Evolutionary conservation across 768 basidiomycete genomes (phyloP).

Genomic region (Heimioporus sp.): DNA sequence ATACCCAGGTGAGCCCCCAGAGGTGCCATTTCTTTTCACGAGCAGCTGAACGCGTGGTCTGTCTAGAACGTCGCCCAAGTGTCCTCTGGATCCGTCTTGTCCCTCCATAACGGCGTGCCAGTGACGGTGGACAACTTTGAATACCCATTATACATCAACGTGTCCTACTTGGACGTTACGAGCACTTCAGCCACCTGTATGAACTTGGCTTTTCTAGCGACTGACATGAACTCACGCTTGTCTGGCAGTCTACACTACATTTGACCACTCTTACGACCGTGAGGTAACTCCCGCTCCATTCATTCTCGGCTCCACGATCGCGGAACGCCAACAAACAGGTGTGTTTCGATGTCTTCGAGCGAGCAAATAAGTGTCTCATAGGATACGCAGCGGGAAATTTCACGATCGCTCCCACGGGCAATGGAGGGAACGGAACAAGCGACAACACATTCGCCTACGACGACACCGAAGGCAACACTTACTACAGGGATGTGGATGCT

Average conservation of each 20-base stretch:
- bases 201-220: not conserved
- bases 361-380: not conserved
- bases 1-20: constrained; percentile 33
- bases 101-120: constrained; percentile 47
- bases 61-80: constrained; percentile 49
- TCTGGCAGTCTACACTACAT: constrained; percentile 43
- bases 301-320: constrained; percentile 54
- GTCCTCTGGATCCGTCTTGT: constrained; percentile 44
- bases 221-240: not conserved
- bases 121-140: constrained; percentile 49
- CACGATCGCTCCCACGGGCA: constrained; percentile 41
- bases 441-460: constrained; percentile 64
- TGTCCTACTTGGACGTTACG: constrained; percentile 31
- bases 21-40: not conserved
- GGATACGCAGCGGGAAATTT: constrained; percentile 47
- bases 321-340: constrained; percentile 60
- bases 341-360: constrained; percentile 14
- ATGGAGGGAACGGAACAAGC: constrained; percentile 66
- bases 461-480: constrained; percentile 63
- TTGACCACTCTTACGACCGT: constrained; percentile 73
- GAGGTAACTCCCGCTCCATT: constrained; percentile 56
- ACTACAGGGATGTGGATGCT: constrained; percentile 56
- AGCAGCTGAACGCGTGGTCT: not conserved
- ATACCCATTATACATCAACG: constrained; percentile 50
- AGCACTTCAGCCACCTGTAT: constrained; percentile 25